phyloP scores from a whole-genome alignment of 164 flowering plant species.

The Nymphaea thermarum region DNA sequence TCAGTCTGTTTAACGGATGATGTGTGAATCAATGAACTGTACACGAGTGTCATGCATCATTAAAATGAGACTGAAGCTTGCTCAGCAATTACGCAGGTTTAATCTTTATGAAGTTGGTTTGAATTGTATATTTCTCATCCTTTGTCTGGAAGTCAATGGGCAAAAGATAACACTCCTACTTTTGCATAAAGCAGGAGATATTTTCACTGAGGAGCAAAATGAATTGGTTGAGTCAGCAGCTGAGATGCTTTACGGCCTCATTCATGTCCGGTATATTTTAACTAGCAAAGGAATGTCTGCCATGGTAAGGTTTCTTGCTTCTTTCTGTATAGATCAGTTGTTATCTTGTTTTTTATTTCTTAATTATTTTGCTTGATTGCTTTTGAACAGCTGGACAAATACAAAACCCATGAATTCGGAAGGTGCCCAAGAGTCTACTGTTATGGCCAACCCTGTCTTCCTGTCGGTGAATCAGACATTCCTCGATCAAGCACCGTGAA shows the following conservation, averaged over 20 bases:
- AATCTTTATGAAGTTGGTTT: too few species aligned
- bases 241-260: conserved; percentile 78
- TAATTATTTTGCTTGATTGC: not conserved
- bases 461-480: conserved; percentile 78
- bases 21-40: too few species aligned
- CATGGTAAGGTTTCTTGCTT: conserved; percentile 33
- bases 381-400: conserved; percentile 57
- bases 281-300: conserved; percentile 73
- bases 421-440: conserved; percentile 89
- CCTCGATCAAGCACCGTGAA: conserved; percentile 83
- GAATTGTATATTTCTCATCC: too few species aligned
- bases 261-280: conserved; percentile 66
- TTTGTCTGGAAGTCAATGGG: too few species aligned
- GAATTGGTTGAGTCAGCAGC: conserved; percentile 76
- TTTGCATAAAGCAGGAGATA: conserved; percentile 28
- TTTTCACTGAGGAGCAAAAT: conserved; percentile 70
- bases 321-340: not conserved
- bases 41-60: too few species aligned
- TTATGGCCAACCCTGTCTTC: conserved; percentile 86
- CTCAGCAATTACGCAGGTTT: too few species aligned
- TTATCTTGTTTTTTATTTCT: not conserved
- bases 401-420: conserved; percentile 76
- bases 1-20: too few species aligned
- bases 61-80: too few species aligned
- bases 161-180: not conserved